Percentiles rank a stretch among this genome's conserved stretches.
Evolutionary conservation across 306 rosid genomes (phyloP).

Genomic region (Clitoria ternatea): DNA sequence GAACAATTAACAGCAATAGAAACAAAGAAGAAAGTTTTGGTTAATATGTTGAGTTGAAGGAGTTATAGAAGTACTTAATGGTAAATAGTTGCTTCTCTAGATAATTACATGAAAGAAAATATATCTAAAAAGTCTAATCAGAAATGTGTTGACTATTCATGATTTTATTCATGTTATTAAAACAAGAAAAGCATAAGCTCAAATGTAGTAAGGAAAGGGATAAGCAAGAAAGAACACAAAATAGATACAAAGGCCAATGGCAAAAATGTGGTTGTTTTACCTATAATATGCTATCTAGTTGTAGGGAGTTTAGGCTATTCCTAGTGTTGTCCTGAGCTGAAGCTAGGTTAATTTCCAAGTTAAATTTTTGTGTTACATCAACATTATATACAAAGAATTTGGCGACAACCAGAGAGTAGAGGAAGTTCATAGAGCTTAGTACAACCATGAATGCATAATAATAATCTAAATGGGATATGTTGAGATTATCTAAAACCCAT

Average conservation of each 20-base stretch:
- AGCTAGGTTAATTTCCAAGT: conserved; percentile 19
- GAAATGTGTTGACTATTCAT: no score
- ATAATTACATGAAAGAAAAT: neutral
- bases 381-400: conserved; percentile 57
- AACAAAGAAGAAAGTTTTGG: neutral
- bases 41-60: neutral
- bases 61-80: neutral
- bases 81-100: neutral
- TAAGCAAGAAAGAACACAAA: neutral
- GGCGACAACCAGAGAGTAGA: conserved; percentile 55
- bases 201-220: neutral
- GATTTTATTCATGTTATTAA: neutral
- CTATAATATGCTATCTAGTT: neutral
- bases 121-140: no score
- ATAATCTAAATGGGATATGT: conserved; percentile 57
- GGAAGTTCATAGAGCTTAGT: conserved; percentile 50
- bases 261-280: neutral
- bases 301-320: neutral
- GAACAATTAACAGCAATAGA: neutral
- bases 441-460: conserved; percentile 57
- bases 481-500: conserved; percentile 73
- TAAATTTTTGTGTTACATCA: conserved; percentile 30
- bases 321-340: neutral
- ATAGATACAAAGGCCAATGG: neutral
- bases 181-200: neutral